Conservation (phyloP, 495 filamentous ascomycete genomes). For the Neurospora terricola region DNA sequence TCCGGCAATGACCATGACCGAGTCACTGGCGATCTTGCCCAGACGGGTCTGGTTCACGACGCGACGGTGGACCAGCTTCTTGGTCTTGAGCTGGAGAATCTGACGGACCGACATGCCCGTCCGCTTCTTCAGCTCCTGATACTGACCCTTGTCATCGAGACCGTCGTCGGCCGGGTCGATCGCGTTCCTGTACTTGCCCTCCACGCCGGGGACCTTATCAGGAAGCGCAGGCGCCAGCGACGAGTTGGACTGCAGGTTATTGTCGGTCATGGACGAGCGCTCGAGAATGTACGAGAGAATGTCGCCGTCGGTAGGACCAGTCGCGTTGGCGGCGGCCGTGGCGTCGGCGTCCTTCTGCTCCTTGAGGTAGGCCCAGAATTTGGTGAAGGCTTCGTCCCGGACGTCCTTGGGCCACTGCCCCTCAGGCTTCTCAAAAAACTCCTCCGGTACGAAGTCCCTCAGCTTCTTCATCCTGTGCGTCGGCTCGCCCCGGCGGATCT, state of each 20-base stretch:
- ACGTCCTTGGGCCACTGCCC: slow-evolving; percentile 19
- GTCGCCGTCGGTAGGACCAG: slow-evolving; percentile 35
- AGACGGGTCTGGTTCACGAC: slow-evolving; percentile 93
- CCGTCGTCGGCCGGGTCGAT: slow-evolving; percentile 33
- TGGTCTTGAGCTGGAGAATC: slow-evolving; percentile 46
- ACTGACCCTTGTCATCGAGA: slow-evolving; percentile 30
- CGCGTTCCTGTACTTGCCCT: slow-evolving; percentile 38
- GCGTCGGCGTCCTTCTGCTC: slow-evolving; percentile 37
- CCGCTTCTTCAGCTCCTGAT: slow-evolving; percentile 48
- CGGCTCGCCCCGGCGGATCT: slow-evolving; percentile 12
- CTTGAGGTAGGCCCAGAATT: slow-evolving; percentile 22
- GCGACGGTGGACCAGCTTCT: slow-evolving; percentile 55
- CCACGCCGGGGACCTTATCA: slow-evolving; percentile 33
- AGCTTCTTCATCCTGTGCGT: slow-evolving; percentile 24
- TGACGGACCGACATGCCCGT: slow-evolving; percentile 55
- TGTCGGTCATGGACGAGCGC: slow-evolving; percentile 27
- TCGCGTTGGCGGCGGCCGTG: slow-evolving; percentile 27
- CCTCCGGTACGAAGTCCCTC: slow-evolving; percentile 29
- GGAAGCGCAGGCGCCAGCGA: slow-evolving; percentile 33
- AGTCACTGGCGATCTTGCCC: slow-evolving; percentile 72
- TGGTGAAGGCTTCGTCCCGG: slow-evolving; percentile 20
- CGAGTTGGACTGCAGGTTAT: slow-evolving; percentile 24
- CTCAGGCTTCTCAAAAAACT: slow-evolving; percentile 17
- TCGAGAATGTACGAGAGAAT: slow-evolving; percentile 34
- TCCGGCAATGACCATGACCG: slow-evolving; percentile 67